phyloP scores from a whole-genome alignment of 176 grass and related monocot species.

The Areca catechu region DNA sequence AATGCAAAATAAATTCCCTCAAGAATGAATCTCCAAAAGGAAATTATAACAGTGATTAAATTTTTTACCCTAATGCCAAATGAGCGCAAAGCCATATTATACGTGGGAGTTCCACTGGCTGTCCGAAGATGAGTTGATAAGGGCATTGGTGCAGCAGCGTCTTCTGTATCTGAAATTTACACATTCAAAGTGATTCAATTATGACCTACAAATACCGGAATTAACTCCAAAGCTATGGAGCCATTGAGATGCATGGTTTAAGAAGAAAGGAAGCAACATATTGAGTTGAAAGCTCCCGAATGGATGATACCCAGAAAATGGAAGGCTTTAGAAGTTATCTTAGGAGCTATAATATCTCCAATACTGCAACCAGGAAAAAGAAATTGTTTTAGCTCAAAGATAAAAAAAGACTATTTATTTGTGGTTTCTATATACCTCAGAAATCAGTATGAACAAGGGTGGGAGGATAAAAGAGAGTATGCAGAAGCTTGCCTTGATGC shows the following conservation, averaged over 20 bases:
- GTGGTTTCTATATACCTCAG: too few species aligned
- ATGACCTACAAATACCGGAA: neutral
- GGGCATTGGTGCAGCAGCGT: constrained; percentile 10
- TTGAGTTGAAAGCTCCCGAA: too few species aligned
- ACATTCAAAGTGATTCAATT: neutral
- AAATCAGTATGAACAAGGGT: too few species aligned
- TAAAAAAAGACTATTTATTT: too few species aligned
- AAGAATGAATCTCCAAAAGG: constrained; percentile 2
- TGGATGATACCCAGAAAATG: constrained; percentile 48
- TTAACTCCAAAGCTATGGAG: neutral
- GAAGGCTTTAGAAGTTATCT: constrained; percentile 41
- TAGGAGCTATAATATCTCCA: constrained; percentile 48
- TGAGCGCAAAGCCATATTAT: constrained; percentile 20
- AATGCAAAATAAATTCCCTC: neutral
- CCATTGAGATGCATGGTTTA: too few species aligned
- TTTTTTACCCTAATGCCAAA: constrained; percentile 44
- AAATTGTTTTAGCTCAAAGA: too few species aligned
- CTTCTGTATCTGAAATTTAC: constrained; percentile 47
- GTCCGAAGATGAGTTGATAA: constrained; percentile 35
- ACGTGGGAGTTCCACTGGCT: constrained; percentile 13
- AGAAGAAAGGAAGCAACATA: too few species aligned
- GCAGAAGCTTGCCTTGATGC: constrained; percentile 31
- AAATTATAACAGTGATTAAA: constrained; percentile 2
- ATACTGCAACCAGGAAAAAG: constrained; percentile 29
- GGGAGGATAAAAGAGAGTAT: too few species aligned